These are phyloP conservation scores for Nemania sp. DNA, from an alignment of 2,329 filamentous ascomycete genomes.

Conservation along the genomic window DNA sequence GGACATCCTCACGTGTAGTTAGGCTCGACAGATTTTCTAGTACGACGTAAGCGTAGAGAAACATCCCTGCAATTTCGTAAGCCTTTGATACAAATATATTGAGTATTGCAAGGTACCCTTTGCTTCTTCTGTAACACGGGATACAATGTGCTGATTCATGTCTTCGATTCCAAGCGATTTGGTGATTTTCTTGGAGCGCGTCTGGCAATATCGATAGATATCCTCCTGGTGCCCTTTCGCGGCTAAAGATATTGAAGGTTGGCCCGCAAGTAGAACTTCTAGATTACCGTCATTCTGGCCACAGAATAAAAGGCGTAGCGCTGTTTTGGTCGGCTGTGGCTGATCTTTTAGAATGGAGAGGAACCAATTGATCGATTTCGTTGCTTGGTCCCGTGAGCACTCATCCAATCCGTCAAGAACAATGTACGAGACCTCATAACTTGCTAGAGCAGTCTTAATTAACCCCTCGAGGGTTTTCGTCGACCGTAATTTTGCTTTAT, in stretches of 20 bases:
- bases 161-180: no score
- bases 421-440: constrained; percentile 19
- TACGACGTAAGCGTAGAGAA: no score
- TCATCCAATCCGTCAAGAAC: constrained; percentile 34
- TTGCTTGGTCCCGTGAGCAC: constrained; percentile 19
- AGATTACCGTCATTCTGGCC: constrained; percentile 31
- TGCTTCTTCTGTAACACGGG: no score
- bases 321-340: no score
- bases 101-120: no score
- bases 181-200: no score
- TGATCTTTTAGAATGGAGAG: constrained; percentile 17
- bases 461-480: neutral
- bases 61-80: no score
- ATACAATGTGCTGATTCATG: no score
- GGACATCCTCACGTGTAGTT: no score
- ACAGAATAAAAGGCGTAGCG: constrained; percentile 21
- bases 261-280: constrained; percentile 25
- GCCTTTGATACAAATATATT: no score
- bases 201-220: no score
- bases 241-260: constrained; percentile 20
- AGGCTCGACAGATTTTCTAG: no score
- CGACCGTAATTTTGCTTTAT: constrained; percentile 7
- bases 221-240: constrained; percentile 6
- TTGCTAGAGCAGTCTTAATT: constrained; percentile 9
- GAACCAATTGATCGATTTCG: constrained; percentile 19